Percentiles rank a stretch among this genome's conserved stretches.
Conservation (phyloP, 2,329 filamentous ascomycete species). For the Knufia petricola region DNA sequence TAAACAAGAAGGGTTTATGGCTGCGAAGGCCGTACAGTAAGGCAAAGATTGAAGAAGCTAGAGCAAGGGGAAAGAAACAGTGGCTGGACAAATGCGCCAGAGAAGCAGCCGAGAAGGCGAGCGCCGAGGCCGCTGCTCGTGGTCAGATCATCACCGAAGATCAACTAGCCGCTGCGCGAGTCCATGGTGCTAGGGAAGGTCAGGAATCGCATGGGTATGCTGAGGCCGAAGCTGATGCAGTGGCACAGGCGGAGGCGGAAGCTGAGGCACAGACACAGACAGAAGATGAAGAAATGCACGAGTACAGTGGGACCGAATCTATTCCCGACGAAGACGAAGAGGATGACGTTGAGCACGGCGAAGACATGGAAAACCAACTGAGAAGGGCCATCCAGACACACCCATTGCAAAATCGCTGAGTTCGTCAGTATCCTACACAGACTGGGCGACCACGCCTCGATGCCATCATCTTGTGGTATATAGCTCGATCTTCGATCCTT, state of each 20-base stretch:
- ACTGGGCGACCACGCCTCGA: no score
- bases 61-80: slow-evolving; percentile 2
- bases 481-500: no score
- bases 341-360: slow-evolving; percentile 1
- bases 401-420: background rate
- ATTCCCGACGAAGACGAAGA: background rate
- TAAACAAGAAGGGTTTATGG: slow-evolving; percentile 6
- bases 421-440: no score
- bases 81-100: slow-evolving; percentile 7
- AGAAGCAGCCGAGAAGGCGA: background rate
- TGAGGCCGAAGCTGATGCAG: background rate
- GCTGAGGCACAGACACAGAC: no score
- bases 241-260: background rate
- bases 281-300: background rate
- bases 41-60: slow-evolving; percentile 3
- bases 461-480: no score
- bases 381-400: background rate
- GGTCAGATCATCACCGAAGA: background rate
- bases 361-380: background rate
- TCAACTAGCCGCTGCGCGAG: background rate
- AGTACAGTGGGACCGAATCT: background rate
- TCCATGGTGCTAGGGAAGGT: background rate
- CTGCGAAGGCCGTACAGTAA: background rate
- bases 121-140: background rate
- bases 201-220: background rate